Evolutionary conservation across 2,329 filamentous ascomycete genomes (phyloP), one percentile per base, ranked within the genome.

Genomic region (Aspergillus pseudoterreus): DNA sequence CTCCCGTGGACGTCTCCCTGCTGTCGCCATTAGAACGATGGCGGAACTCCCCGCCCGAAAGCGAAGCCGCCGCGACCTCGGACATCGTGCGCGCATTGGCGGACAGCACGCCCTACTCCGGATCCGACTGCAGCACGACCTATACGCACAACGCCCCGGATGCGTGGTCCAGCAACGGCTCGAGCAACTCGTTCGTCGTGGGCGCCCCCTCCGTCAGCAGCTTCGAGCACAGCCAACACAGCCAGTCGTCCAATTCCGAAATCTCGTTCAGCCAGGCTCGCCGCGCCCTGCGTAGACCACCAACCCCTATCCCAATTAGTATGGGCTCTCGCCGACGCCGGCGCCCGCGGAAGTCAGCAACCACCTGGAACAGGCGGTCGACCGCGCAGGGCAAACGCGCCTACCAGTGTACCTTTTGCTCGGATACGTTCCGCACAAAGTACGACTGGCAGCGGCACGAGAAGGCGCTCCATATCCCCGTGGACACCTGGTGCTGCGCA

Each of bases 1-100:
- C 38, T 6, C 33, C 57, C 74, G 21, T 80, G 48, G 59, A 78
- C 55, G 66, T 63, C 21, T 56, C 67, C 22, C 57, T 80, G 55
- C 75, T 84, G 62, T 82, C 82, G 63, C 82, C 82, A 4, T 71
- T 86, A 57, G 82, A 86, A 69, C 71, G 83, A 76, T 86, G 83
- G 83, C 78, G 83, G 62, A 74, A 82, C 61, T 84, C 81, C 58
- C 83, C 83, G 33, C 82, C 83, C 36, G 82, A 85, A 69, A 78
- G 84, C 73, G 83, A 85, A 76, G 79, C 83, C 60, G 83, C 83
- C 50, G 75, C 79, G 10, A 71, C 83, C 51, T 78, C 74, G 21
- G 82, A 80, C 70, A 85, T 86, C 67, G 77, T 79, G 35, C 73
- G 80, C 60, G 82, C 83, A 57, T 76, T 85, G 54, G 66, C 66